Evolutionary conservation across 1,139 yeast species (phyloP).

Genomic region (Hansenula sp.): DNA sequence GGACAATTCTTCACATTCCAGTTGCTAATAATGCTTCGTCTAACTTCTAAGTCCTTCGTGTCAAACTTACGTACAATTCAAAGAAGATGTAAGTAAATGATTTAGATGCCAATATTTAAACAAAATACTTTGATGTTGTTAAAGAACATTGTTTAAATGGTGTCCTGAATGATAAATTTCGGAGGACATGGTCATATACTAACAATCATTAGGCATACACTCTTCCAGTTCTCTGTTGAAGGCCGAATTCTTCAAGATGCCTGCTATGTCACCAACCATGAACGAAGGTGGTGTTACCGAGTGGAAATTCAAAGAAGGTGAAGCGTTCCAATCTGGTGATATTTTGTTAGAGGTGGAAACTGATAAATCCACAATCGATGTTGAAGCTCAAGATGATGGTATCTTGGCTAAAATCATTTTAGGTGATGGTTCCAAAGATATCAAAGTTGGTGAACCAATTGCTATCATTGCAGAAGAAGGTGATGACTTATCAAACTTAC

Average conservation of each 20-base stretch:
- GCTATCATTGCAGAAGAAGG: slow-evolving; percentile 86
- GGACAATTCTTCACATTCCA: neutral
- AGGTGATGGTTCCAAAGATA: slow-evolving; percentile 69
- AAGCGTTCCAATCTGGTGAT: slow-evolving; percentile 76
- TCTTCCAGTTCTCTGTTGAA: slow-evolving; percentile 17
- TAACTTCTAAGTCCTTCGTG: neutral
- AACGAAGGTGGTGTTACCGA: slow-evolving; percentile 94
- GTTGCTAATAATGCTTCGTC: neutral
- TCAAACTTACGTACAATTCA: neutral
- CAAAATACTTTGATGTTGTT: neutral
- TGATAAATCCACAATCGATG: slow-evolving; percentile 90
- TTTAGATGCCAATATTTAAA: neutral
- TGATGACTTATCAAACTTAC: slow-evolving; percentile 69
- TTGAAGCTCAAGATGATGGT: slow-evolving; percentile 93
- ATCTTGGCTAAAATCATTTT: slow-evolving; percentile 72
- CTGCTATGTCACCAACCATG: slow-evolving; percentile 99
- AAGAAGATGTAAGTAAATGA: slow-evolving; percentile 2
- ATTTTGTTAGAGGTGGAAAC: slow-evolving; percentile 87
- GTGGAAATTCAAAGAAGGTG: slow-evolving; percentile 89
- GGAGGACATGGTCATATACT: no score
- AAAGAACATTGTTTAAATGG: neutral
- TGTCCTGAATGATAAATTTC: neutral
- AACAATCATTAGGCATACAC: slow-evolving; percentile 18
- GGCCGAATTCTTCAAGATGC: slow-evolving; percentile 79
- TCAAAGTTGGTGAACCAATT: slow-evolving; percentile 86